Percentiles rank a stretch among this genome's conserved stretches.
Evolutionary conservation across 345 rosid genomes (phyloP).

Genomic region (Salix udensis): DNA sequence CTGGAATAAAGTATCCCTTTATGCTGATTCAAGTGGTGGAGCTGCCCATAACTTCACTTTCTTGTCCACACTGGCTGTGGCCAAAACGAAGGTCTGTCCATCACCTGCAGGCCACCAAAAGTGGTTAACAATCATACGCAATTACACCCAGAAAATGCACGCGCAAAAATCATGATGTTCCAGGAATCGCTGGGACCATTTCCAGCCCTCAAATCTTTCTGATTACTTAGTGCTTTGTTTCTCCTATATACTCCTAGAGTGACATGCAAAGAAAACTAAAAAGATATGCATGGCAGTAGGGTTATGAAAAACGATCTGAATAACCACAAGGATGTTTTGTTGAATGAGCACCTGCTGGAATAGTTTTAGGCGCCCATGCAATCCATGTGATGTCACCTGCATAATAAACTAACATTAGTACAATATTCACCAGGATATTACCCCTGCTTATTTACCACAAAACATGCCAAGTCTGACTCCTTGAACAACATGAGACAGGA

Average conservation of each 20-base stretch:
- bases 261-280: not conserved
- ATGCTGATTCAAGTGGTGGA: conserved; percentile 36
- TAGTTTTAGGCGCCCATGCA: conserved; percentile 67
- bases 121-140: not conserved
- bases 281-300: not conserved
- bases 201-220: not conserved
- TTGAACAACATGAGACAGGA: no score
- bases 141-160: not conserved
- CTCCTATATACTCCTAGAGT: not conserved
- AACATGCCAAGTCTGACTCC: not conserved
- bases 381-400: conserved; percentile 86
- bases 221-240: not conserved
- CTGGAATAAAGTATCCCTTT: not conserved
- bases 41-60: conserved; percentile 90
- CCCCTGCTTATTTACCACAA: not conserved
- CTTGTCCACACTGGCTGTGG: conserved; percentile 75
- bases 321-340: not conserved
- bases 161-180: not conserved
- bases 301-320: not conserved
- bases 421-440: not conserved
- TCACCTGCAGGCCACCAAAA: conserved; percentile 45
- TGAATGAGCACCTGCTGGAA: conserved; percentile 46
- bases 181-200: not conserved
- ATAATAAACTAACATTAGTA: conserved; percentile 9
- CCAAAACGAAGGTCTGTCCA: conserved; percentile 46